These are phyloP conservation scores for Fraxinus paxiana DNA, from an alignment of 305 asterid species.

Conservation along the genomic window DNA sequence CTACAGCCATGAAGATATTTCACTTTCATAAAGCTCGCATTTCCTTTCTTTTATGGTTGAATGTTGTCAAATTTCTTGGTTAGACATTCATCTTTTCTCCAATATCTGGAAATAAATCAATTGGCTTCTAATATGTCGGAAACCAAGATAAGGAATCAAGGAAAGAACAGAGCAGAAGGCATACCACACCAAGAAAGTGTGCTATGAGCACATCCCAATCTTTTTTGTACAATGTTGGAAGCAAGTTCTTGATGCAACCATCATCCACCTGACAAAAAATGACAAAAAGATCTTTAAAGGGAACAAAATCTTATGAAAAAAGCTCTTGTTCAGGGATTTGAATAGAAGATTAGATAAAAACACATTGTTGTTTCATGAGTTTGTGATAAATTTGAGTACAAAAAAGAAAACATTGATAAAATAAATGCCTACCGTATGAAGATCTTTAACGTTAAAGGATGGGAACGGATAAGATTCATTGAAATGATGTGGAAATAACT, in stretches of 20 bases:
- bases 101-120: conserved; percentile 3
- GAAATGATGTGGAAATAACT: conserved; percentile 81
- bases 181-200: conserved; percentile 95
- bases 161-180: conserved; percentile 25
- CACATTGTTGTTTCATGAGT: conserved; percentile 1
- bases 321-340: conserved; percentile 4
- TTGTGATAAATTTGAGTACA: conserved; percentile 10
- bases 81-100: conserved; percentile 6
- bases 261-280: conserved; percentile 66
- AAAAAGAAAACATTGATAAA: conserved; percentile 1
- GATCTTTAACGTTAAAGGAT: conserved; percentile 94
- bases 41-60: not conserved
- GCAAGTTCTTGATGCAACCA: conserved; percentile 71
- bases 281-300: conserved; percentile 12
- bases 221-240: conserved; percentile 63
- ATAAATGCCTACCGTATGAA: conserved; percentile 56
- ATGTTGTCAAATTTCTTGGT: conserved; percentile 1
- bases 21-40: conserved; percentile 7
- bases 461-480: conserved; percentile 71
- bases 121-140: not conserved
- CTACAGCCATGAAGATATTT: not conserved
- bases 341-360: conserved; percentile 14
- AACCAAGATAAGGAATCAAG: conserved; percentile 2
- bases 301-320: not conserved
- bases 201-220: conserved; percentile 95